Conservation (phyloP, 345 rosid genomes). For the Euphorbia lathyris region DNA sequence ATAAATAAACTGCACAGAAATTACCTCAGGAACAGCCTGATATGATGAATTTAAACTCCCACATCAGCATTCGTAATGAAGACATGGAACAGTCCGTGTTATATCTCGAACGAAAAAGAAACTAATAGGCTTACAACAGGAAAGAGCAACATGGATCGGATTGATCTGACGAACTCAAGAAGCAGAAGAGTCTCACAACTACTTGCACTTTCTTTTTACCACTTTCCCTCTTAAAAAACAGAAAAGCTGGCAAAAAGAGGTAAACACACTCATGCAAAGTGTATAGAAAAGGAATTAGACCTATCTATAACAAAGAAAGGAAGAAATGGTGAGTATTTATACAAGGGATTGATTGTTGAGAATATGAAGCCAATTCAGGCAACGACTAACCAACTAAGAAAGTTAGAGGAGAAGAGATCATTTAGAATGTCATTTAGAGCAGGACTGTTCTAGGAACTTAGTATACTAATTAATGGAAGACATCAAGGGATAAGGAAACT, state of each 20-base stretch:
- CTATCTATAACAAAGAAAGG: conserved; percentile 22
- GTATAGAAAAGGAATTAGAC: conserved; percentile 18
- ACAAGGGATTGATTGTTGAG: conserved; percentile 26
- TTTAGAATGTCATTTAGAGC: conserved; percentile 19
- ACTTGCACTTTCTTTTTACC: conserved; percentile 42
- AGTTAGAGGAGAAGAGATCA: conserved; percentile 9
- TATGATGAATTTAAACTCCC: conserved; percentile 30
- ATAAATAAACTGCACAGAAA: neutral
- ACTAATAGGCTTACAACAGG: conserved; percentile 18
- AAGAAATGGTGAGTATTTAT: conserved; percentile 21
- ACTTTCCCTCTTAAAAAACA: conserved; percentile 60
- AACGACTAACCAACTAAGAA: conserved; percentile 4
- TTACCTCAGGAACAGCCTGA: conserved; percentile 34
- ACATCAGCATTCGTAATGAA: conserved; percentile 4
- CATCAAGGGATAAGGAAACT: conserved; percentile 2
- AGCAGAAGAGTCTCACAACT: conserved; percentile 28
- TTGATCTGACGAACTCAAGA: conserved; percentile 14
- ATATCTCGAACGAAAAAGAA: conserved; percentile 16
- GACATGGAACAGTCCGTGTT: neutral
- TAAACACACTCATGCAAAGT: conserved; percentile 23
- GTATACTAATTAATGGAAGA: conserved; percentile 15
- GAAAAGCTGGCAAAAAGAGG: conserved; percentile 50
- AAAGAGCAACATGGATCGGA: conserved; percentile 28
- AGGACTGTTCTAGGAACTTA: conserved; percentile 14
- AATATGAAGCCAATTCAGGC: conserved; percentile 22